phyloP scores from a whole-genome alignment of 2,329 filamentous ascomycete genomes.

The Tolypocladium ophioglossoides region DNA sequence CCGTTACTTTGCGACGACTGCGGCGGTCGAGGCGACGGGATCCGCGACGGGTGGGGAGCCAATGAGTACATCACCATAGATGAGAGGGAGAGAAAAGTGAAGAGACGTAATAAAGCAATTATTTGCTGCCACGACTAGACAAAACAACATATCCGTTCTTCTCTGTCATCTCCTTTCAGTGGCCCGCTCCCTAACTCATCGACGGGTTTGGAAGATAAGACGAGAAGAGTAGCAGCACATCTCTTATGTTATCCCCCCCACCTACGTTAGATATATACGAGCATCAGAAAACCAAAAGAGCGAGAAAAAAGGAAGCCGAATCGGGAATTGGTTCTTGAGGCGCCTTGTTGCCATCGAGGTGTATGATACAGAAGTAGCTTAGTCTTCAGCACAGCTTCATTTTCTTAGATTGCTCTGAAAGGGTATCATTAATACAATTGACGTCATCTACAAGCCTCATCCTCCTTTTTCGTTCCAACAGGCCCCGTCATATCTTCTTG shows the following conservation, averaged over 20 bases:
- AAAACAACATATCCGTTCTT: not conserved
- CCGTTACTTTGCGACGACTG: constrained; percentile 91
- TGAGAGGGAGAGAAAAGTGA: constrained; percentile 13
- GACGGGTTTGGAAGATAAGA: not conserved
- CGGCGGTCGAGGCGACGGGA: constrained; percentile 50
- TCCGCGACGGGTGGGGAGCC: constrained; percentile 39
- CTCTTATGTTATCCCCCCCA: not conserved
- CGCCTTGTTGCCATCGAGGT: not conserved
- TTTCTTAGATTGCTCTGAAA: not conserved
- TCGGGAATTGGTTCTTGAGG: not conserved
- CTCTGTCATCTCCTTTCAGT: not conserved
- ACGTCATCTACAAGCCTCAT: not conserved
- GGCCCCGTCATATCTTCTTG: constrained; percentile 26
- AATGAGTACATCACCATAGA: constrained; percentile 58
- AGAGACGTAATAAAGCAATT: constrained; percentile 40
- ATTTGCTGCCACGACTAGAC: not conserved
- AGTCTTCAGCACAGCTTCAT: not conserved
- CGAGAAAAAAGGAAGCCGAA: too few species aligned
- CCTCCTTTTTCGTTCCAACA: too few species aligned
- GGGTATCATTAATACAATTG: not conserved
- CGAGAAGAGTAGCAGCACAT: not conserved
- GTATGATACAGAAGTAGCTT: not conserved
- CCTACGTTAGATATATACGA: not conserved
- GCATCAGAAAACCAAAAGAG: not conserved
- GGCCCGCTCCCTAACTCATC: not conserved